A percentile compares a stretch with the other conserved stretches of the same genome.
Conservation (phyloP, 257 asterid genomes). For the Lycium ferocissimum region DNA sequence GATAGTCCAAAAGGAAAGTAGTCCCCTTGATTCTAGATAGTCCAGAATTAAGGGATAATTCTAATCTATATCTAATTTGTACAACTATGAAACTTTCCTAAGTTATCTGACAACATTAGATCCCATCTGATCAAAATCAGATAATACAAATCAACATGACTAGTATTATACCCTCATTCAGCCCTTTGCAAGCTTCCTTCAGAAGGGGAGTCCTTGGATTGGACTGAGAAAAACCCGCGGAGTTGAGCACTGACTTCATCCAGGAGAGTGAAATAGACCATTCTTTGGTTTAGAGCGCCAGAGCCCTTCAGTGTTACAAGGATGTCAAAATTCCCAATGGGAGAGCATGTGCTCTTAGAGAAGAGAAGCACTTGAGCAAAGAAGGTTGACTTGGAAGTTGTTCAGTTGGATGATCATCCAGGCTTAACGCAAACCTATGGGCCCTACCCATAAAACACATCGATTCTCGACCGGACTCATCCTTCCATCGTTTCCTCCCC, state of each 20-base stretch:
- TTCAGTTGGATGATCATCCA: background rate
- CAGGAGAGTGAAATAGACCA: background rate
- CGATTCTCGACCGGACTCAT: conserved; percentile 57
- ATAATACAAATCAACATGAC: conserved; percentile 7
- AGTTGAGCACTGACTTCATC: background rate
- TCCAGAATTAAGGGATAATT: background rate
- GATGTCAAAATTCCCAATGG: background rate
- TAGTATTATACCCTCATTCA: background rate
- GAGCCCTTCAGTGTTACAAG: background rate
- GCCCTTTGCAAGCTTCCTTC: background rate
- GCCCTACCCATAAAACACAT: conserved; percentile 96
- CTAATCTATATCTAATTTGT: background rate
- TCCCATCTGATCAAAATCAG: background rate
- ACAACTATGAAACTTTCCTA: background rate
- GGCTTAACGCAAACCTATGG: conserved; percentile 64
- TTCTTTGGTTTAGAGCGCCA: background rate
- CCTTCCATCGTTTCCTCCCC: background rate
- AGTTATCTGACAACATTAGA: background rate
- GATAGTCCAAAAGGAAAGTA: background rate
- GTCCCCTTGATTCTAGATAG: background rate
- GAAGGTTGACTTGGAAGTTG: conserved; percentile 1
- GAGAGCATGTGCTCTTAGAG: background rate
- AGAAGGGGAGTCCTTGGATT: background rate
- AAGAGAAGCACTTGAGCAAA: background rate
- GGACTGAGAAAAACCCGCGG: background rate